A percentile compares a stretch with the other conserved stretches of the same genome.
Evolutionary conservation across 2,329 filamentous ascomycete species (phyloP).

Genomic region (Albifimbria verrucaria): DNA sequence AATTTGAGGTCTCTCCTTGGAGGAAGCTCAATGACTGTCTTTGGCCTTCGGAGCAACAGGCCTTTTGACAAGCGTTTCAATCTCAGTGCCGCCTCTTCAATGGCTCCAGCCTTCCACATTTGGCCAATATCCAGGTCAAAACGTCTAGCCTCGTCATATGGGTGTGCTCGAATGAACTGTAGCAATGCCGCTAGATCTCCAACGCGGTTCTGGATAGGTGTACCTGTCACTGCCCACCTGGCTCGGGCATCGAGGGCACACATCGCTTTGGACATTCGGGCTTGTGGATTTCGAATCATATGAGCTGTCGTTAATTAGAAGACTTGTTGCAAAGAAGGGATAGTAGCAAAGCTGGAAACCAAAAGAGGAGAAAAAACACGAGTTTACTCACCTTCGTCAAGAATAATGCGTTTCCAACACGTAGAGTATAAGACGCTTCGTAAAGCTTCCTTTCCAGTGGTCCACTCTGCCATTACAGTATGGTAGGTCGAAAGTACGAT

Average conservation of each 20-base stretch:
- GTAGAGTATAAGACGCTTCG: slow-evolving; percentile 26
- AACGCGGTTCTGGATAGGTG: slow-evolving; percentile 43
- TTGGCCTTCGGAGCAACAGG: slow-evolving; percentile 37
- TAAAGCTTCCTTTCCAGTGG: not conserved
- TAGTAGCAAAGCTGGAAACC: no score
- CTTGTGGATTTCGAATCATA: slow-evolving; percentile 32
- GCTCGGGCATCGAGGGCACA: slow-evolving; percentile 29
- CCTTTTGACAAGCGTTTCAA: slow-evolving; percentile 34
- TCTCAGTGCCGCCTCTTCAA: slow-evolving; percentile 32
- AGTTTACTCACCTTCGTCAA: slow-evolving; percentile 9
- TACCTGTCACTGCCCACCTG: slow-evolving; percentile 45
- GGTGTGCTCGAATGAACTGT: slow-evolving; percentile 36
- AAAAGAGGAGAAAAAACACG: not conserved
- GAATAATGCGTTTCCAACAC: slow-evolving; percentile 26
- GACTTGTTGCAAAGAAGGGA: no score
- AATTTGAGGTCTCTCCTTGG: slow-evolving; percentile 26
- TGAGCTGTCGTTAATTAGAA: slow-evolving; percentile 29
- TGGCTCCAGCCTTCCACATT: slow-evolving; percentile 34
- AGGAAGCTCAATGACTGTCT: slow-evolving; percentile 35
- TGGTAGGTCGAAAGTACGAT: slow-evolving; percentile 41
- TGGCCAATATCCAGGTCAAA: slow-evolving; percentile 37
- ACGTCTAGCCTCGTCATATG: slow-evolving; percentile 31
- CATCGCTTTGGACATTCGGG: slow-evolving; percentile 31
- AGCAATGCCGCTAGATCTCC: slow-evolving; percentile 37
- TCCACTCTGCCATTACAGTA: slow-evolving; percentile 34